Percentiles rank a stretch among this genome's conserved stretches.
Conservation (phyloP, 2,329 filamentous ascomycete species). For the Pleomassaria siparia region DNA sequence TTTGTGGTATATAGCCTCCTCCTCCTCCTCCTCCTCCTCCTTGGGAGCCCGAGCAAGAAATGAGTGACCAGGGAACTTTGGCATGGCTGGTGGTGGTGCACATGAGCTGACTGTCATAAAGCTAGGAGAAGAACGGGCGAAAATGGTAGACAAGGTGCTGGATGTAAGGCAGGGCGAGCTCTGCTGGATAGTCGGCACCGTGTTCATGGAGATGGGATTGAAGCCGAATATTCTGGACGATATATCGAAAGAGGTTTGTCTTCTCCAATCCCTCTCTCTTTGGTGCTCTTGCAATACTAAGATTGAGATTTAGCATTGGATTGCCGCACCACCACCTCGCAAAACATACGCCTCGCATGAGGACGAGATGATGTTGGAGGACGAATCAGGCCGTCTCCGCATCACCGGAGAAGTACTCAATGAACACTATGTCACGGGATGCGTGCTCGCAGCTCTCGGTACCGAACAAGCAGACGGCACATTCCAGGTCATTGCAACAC, state of each 20-base stretch:
- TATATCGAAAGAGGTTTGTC: conserved; percentile 78
- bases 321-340: conserved; percentile 75
- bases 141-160: conserved; percentile 80
- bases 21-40: too few species aligned
- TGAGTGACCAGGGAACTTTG: background rate
- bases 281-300: background rate
- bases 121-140: conserved; percentile 74
- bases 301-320: conserved; percentile 68
- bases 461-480: conserved; percentile 91
- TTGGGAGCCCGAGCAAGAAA: background rate
- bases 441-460: conserved; percentile 90
- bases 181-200: conserved; percentile 91
- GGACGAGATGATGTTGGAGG: conserved; percentile 82
- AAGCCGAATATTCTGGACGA: conserved; percentile 97
- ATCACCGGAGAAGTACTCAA: conserved; percentile 72
- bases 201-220: conserved; percentile 95
- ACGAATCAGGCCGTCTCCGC: conserved; percentile 86
- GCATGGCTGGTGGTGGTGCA: background rate
- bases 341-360: conserved; percentile 73
- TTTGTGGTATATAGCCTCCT: conserved; percentile 64
- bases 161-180: conserved; percentile 94
- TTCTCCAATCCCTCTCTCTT: conserved; percentile 5
- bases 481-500: conserved; percentile 88
- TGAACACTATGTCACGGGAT: conserved; percentile 81
- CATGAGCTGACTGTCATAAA: conserved; percentile 9